Evolutionary conservation across 768 basidiomycete genomes (phyloP).

Genomic region (Suillus weaverae): DNA sequence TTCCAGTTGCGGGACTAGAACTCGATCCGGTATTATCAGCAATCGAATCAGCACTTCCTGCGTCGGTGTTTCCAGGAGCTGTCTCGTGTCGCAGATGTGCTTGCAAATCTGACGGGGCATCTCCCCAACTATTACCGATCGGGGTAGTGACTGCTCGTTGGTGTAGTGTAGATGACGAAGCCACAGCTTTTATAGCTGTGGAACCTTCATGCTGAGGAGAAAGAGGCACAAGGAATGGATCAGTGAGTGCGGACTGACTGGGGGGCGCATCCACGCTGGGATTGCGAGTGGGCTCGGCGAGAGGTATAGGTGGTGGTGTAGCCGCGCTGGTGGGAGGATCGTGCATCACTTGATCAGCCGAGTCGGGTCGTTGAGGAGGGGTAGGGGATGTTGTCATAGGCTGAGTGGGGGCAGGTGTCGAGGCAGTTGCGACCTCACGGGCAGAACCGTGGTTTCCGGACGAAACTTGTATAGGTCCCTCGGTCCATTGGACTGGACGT

Average conservation of each 20-base stretch:
- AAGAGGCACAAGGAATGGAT: background rate
- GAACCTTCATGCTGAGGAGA: background rate
- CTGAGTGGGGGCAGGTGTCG: background rate
- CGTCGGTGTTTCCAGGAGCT: constrained; percentile 1
- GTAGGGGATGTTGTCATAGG: background rate
- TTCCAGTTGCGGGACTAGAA: background rate
- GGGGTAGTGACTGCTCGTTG: background rate
- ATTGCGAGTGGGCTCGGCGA: background rate
- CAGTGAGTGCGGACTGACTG: background rate
- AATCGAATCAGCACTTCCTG: background rate
- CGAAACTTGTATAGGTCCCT: background rate
- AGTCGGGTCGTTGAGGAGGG: background rate
- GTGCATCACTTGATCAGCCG: background rate
- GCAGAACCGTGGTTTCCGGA: background rate
- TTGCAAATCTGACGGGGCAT: background rate
- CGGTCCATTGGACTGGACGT: background rate
- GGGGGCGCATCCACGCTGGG: background rate
- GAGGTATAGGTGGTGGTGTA: background rate
- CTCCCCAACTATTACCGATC: constrained; percentile 13
- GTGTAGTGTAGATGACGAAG: background rate
- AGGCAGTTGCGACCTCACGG: background rate
- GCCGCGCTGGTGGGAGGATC: background rate
- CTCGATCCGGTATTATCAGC: constrained; percentile 6
- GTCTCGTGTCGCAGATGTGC: constrained; percentile 11
- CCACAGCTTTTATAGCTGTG: background rate